Conservation (phyloP, 73 alveolate genomes). For the Paramecium caudatum region DNA sequence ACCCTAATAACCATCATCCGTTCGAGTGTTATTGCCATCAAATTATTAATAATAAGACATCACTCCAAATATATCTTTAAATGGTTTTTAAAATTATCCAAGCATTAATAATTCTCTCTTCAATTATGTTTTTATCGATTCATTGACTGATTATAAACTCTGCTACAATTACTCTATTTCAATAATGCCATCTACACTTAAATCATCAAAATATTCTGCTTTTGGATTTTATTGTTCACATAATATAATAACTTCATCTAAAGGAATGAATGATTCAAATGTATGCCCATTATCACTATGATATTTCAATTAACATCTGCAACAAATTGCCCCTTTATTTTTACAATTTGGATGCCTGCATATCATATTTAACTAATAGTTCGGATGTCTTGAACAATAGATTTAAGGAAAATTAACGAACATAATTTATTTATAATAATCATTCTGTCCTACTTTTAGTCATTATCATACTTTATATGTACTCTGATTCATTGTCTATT, state of each 20-base stretch:
- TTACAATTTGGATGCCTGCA: slow-evolving; percentile 48
- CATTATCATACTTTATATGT: too few relatives aligned
- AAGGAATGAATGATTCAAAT: slow-evolving; percentile 66
- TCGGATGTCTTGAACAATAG: slow-evolving; percentile 36
- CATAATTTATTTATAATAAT: too few relatives aligned
- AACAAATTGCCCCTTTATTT: slow-evolving; percentile 64
- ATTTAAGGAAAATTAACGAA: slow-evolving; percentile 62
- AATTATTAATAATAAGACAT: background rate
- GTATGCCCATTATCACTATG: slow-evolving; percentile 65
- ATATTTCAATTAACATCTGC: slow-evolving; percentile 55
- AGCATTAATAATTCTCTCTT: background rate
- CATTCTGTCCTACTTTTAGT: too few relatives aligned
- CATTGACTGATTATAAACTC: background rate
- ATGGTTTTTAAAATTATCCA: background rate
- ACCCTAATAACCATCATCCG: slow-evolving; percentile 28
- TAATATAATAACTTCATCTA: slow-evolving; percentile 57
- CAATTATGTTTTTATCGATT: slow-evolving; percentile 24
- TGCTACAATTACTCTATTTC: slow-evolving; percentile 1
- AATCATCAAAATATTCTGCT: slow-evolving; percentile 38
- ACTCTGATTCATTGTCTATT: too few relatives aligned
- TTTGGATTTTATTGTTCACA: slow-evolving; percentile 27
- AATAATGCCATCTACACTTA: background rate
- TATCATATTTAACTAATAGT: slow-evolving; percentile 46
- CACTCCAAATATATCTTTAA: background rate
- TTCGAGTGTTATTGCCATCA: background rate